phyloP scores from a whole-genome alignment of 1,284 basidiomycete species.

The Sphagnurus paluster region DNA sequence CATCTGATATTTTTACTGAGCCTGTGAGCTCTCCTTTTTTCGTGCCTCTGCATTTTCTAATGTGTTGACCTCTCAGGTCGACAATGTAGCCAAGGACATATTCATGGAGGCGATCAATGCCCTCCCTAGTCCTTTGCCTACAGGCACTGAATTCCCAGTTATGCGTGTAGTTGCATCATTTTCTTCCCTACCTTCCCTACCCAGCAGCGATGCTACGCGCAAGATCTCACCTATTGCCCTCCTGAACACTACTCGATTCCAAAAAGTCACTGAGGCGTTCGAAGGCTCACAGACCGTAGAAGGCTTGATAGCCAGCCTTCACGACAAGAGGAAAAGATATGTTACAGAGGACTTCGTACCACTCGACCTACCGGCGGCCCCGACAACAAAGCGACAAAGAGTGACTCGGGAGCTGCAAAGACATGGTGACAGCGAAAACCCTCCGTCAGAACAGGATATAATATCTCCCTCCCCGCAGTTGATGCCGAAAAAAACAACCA shows the following conservation, averaged over 20 bases:
- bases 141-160: neutral
- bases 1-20: neutral
- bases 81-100: neutral
- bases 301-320: neutral
- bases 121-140: neutral
- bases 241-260: neutral
- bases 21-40: neutral
- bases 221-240: slow-evolving; percentile 1
- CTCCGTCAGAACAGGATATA: no score
- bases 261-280: neutral
- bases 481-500: no score
- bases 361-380: no score
- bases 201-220: neutral
- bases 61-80: neutral
- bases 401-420: no score
- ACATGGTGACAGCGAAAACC: no score
- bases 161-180: neutral
- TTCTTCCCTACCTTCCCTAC: neutral
- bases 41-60: neutral
- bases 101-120: neutral
- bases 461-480: no score
- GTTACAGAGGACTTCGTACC: no score
- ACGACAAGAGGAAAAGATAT: neutral
- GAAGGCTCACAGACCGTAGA: neutral
- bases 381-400: no score